These are phyloP conservation scores for Ceratocystis variospora DNA, from an alignment of 2,329 filamentous ascomycete genomes.

Conservation along the genomic window DNA sequence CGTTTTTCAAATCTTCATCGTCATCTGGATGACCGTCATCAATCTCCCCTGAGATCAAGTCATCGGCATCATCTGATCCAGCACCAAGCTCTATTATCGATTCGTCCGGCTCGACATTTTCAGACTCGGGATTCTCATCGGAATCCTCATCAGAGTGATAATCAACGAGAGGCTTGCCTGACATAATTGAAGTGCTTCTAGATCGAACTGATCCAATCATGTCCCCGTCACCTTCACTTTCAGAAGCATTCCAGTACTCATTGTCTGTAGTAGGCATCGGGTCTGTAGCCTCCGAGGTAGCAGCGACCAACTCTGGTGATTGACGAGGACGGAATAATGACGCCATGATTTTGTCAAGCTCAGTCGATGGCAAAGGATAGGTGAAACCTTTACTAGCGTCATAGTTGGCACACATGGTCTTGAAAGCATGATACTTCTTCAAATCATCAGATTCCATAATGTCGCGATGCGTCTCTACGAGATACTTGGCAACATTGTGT, in stretches of 20 bases:
- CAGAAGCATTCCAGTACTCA: slow-evolving; percentile 85
- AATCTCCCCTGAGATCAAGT: neutral
- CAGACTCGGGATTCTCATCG: slow-evolving; percentile 42
- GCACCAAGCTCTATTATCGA: neutral
- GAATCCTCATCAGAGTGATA: slow-evolving; percentile 86
- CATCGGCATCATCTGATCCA: neutral
- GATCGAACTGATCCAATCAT: slow-evolving; percentile 9
- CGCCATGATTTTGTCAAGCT: slow-evolving; percentile 14
- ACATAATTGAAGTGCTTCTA: slow-evolving; percentile 33
- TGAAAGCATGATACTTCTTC: slow-evolving; percentile 51
- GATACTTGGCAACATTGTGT: slow-evolving; percentile 67
- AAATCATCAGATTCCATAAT: slow-evolving; percentile 67
- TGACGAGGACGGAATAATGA: slow-evolving; percentile 10
- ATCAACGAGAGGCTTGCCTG: slow-evolving; percentile 66
- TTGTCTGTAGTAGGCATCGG: slow-evolving; percentile 31
- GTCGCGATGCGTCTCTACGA: slow-evolving; percentile 73
- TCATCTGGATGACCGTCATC: neutral
- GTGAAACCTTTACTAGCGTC: slow-evolving; percentile 63
- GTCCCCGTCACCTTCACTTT: slow-evolving; percentile 35
- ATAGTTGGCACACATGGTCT: slow-evolving; percentile 58
- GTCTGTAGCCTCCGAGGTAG: slow-evolving; percentile 4
- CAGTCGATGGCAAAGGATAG: slow-evolving; percentile 8
- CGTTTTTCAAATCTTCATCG: neutral
- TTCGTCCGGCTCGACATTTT: slow-evolving; percentile 25
- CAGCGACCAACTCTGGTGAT: slow-evolving; percentile 11